Base-by-base conservation (phyloP, 1,284 basidiomycete species). In the Entoloma clypeatum region DNA sequence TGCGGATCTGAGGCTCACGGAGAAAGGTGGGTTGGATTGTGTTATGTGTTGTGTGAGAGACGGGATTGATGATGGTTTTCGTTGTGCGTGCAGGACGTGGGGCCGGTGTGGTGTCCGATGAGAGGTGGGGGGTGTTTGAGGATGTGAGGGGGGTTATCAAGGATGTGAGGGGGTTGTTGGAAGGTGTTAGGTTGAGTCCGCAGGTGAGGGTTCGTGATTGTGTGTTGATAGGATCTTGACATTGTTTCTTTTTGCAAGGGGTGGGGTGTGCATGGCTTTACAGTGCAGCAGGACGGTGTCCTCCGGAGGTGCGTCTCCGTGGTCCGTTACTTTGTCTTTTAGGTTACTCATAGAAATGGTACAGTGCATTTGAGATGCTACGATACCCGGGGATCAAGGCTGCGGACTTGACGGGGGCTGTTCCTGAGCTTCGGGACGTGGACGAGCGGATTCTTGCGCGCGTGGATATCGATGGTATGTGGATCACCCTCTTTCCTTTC, bases 1-100 rank as follows among this genome's bases (percentile, higher is more conserved):
- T 50, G 92, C 92, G 2, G 91, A 94, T 63, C 40, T 79, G 40
- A 74, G 91, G 24, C 64, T 95, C 40, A 94, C 92, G 0, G 73
- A 76, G 50, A 81, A 81, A 58, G 88, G 85, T 78, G 26, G 17
- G 65, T 57, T 17, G 5, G 8, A 14, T 22, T 13, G 5, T 13
- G n/a, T 14, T 40, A n/a, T 19, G 8, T 7, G 13, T 13, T 13
- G 14, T 8, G n/a, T 16, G 22, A 18, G 7, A 25, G n/a, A 9
- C 22, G 30, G 41, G 37, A 16, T 26, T 18, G 13, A 18, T 9
- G 10, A 16, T 9, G 14, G 10, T 40, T 18, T 23, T 21, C 13
- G 29, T 22, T 36, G 17, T 34, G 32, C 13, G 43, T 37, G 4
- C 46, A 77, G 80, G 75, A 3, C 68, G 74, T 29, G 48, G 58